phyloP scores from a whole-genome alignment of 2,329 filamentous ascomycete genomes.

The Hymenoscyphus infarciens region DNA sequence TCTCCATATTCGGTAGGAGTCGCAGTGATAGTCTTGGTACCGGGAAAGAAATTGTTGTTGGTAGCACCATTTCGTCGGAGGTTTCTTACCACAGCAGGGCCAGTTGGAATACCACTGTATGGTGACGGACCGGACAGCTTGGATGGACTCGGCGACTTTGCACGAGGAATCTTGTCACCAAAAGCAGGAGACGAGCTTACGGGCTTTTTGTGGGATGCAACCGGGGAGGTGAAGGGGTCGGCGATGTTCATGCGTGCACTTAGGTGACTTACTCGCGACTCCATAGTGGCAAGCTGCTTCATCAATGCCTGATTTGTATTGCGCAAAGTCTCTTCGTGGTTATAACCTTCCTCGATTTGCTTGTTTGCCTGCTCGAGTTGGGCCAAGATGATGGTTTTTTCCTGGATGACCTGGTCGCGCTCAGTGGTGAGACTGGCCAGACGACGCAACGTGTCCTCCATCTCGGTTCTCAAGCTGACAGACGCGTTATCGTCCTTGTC shows the following conservation, averaged over 20 bases:
- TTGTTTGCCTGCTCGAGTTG: too few species aligned
- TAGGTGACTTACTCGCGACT: constrained; percentile 17
- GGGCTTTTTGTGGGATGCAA: neutral
- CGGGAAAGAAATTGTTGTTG: too few species aligned
- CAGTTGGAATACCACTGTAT: neutral
- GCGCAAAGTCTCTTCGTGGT: neutral
- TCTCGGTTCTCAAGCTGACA: too few species aligned
- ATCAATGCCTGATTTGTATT: constrained; percentile 10
- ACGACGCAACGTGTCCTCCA: too few species aligned
- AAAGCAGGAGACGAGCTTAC: neutral
- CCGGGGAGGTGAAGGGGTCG: constrained; percentile 26
- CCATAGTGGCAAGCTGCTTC: constrained; percentile 19
- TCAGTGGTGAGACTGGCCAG: too few species aligned
- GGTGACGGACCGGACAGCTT: neutral
- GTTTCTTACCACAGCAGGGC: constrained; percentile 16
- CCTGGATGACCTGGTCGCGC: too few species aligned
- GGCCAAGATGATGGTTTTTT: too few species aligned
- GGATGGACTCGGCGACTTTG: neutral
- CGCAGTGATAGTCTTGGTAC: too few species aligned
- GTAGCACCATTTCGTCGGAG: constrained; percentile 3
- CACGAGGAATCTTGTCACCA: neutral
- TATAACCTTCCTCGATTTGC: too few species aligned
- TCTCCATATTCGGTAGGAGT: neutral
- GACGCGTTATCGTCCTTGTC: too few species aligned
- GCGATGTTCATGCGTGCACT: constrained; percentile 15